Conservation (phyloP, 202 grass and related monocot genomes). For the Carex sylvatica region DNA sequence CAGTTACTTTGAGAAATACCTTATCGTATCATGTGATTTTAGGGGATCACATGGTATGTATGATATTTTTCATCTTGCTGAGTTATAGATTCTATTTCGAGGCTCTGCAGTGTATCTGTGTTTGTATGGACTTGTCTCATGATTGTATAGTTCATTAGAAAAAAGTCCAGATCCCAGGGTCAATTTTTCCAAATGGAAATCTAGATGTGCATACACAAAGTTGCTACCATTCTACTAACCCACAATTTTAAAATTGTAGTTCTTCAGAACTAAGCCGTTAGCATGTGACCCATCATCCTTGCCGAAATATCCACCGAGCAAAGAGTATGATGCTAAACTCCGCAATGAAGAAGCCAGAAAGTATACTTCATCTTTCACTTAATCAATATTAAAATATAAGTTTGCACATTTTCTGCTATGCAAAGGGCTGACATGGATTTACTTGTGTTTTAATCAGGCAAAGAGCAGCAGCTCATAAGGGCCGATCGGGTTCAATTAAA, state of each 20-base stretch:
- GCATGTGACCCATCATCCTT: conserved; percentile 49
- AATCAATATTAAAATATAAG: not conserved
- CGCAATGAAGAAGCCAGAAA: conserved; percentile 42
- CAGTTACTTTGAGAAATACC: not conserved
- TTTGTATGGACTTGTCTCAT: not conserved
- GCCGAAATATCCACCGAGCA: conserved; percentile 56
- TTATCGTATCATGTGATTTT: not conserved
- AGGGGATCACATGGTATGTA: not conserved
- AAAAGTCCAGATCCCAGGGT: not conserved
- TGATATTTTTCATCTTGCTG: conserved; percentile 1
- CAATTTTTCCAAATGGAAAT: not conserved
- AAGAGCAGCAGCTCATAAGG: conserved; percentile 43
- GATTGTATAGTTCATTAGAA: not conserved
- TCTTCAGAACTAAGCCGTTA: conserved; percentile 48
- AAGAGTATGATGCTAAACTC: conserved; percentile 61
- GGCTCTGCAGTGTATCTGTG: not conserved
- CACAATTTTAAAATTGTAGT: conserved; percentile 25
- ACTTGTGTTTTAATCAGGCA: conserved; percentile 39
- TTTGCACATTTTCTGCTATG: not conserved
- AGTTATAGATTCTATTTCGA: not conserved
- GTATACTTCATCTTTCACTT: conserved; percentile 35
- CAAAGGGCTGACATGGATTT: not conserved
- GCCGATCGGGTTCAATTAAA: conserved; percentile 46
- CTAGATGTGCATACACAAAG: not conserved
- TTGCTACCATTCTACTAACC: not conserved